A percentile compares a stretch with the other conserved stretches of the same genome.
phyloP scores from a whole-genome alignment of 2,329 filamentous ascomycete species.

The Pseudogymnoascus sp. region DNA sequence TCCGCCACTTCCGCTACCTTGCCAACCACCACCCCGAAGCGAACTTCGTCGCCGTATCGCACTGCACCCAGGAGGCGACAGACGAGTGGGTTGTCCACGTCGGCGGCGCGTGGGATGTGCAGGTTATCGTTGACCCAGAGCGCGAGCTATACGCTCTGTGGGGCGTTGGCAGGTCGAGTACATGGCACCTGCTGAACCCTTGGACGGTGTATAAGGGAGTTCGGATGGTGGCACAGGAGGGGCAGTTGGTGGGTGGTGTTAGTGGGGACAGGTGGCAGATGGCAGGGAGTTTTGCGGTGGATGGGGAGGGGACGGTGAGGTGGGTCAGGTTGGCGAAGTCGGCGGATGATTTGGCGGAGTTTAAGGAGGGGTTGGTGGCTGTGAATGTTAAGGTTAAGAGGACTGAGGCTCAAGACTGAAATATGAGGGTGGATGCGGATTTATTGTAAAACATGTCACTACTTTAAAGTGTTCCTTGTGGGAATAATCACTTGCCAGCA shows the following conservation, averaged over 20 bases:
- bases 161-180: conserved; percentile 54
- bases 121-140: conserved; percentile 52
- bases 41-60: conserved; percentile 55
- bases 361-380: conserved; percentile 37
- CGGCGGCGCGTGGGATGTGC: conserved; percentile 34
- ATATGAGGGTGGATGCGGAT: neutral
- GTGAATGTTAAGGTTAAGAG: conserved; percentile 5
- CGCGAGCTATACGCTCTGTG: conserved; percentile 55
- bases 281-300: conserved; percentile 55
- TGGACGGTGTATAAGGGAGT: conserved; percentile 48
- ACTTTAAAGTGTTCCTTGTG: neutral
- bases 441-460: neutral
- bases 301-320: conserved; percentile 41
- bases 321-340: conserved; percentile 42
- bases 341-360: conserved; percentile 47
- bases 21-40: conserved; percentile 42
- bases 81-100: conserved; percentile 29
- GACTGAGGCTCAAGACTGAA: neutral
- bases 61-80: conserved; percentile 49
- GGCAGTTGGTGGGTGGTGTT: conserved; percentile 53
- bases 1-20: conserved; percentile 44
- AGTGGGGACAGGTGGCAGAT: conserved; percentile 64
- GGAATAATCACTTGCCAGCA: neutral
- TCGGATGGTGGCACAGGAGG: conserved; percentile 50
- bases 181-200: conserved; percentile 56